Evolutionary conservation across 495 filamentous ascomycete genomes (phyloP), one percentile per base, ranked within the genome.

Genomic region (Halenospora varia): DNA sequence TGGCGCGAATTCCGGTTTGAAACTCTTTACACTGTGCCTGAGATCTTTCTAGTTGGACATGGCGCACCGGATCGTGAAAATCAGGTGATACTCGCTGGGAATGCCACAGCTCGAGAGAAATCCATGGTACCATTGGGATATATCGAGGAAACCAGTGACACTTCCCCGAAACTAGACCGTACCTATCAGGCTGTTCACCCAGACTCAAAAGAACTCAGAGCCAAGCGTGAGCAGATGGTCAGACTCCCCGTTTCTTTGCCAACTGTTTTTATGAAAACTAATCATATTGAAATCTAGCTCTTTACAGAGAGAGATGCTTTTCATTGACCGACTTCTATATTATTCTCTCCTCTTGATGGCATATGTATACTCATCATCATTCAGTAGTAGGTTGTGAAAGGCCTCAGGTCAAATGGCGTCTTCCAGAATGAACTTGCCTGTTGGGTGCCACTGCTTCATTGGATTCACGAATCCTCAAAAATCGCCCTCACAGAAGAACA

Each of bases 41-140:
- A 74, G 46, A 72, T 80, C 40, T 77, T 76, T 41, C 66, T 77
- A 6, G 74, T 66, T 48, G 51, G 63, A 52, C 48, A 59, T 51
- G 40, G 55, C 24, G 18, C 40, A 0, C 45, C 35, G 20, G 46
- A 35, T 24, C 25, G 35, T 4, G 18, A 23, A 2, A 47, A 47
- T 1, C 52, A 61, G 29, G 52, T 61, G 2, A 10, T 61, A 13
- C 45, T 61, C 13, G 51, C 52, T 19, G 58, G 58, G 24, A 56
- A 40, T 46, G 10, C 44, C 2, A 10, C 15, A 10, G 46, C 52
- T 1, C 24, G 58, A 61, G 50, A 55, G 40, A 46, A 25, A 18
- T 51, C 46, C 22, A 23, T 61, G 25, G 46, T 60, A 19, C 50
- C 50, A 48, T 2, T 15, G 48, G 25, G 2, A 50, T 47, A n/a